These are phyloP conservation scores for Musa beccarii DNA, from an alignment of 176 grass and related monocot genomes.

Conservation along the genomic window DNA sequence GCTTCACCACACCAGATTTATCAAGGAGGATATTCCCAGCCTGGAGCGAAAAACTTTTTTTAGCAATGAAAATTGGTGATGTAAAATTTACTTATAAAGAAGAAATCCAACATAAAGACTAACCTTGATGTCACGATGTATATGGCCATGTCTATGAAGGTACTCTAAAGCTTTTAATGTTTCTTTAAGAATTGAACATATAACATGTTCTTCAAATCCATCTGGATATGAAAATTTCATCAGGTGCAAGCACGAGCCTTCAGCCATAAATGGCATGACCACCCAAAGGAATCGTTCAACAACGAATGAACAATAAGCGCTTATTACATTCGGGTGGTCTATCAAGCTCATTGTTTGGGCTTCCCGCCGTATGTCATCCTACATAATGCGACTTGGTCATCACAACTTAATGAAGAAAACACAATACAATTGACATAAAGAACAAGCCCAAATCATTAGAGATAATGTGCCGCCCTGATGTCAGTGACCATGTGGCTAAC, in stretches of 20 bases:
- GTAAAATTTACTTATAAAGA: slow-evolving; percentile 1
- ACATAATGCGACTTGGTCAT: slow-evolving; percentile 14
- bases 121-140: slow-evolving; percentile 98
- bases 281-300: slow-evolving; percentile 90
- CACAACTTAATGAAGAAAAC: neutral
- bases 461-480: neutral
- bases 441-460: neutral
- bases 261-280: slow-evolving; percentile 96
- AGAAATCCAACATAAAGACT: neutral
- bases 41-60: slow-evolving; percentile 34
- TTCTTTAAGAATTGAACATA: slow-evolving; percentile 91
- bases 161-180: slow-evolving; percentile 93
- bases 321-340: slow-evolving; percentile 91
- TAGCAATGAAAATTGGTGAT: slow-evolving; percentile 9
- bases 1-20: slow-evolving; percentile 68
- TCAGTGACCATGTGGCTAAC: neutral
- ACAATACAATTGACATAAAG: slow-evolving; percentile 4
- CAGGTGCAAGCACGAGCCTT: slow-evolving; percentile 93
- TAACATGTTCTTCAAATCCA: slow-evolving; percentile 87
- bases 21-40: slow-evolving; percentile 98
- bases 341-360: slow-evolving; percentile 99
- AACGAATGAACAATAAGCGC: slow-evolving; percentile 82
- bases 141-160: slow-evolving; percentile 94
- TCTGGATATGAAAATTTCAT: slow-evolving; percentile 91
- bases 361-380: slow-evolving; percentile 91